phyloP scores from a whole-genome alignment of 768 basidiomycete genomes.

The Multifurca ochricompacta region DNA sequence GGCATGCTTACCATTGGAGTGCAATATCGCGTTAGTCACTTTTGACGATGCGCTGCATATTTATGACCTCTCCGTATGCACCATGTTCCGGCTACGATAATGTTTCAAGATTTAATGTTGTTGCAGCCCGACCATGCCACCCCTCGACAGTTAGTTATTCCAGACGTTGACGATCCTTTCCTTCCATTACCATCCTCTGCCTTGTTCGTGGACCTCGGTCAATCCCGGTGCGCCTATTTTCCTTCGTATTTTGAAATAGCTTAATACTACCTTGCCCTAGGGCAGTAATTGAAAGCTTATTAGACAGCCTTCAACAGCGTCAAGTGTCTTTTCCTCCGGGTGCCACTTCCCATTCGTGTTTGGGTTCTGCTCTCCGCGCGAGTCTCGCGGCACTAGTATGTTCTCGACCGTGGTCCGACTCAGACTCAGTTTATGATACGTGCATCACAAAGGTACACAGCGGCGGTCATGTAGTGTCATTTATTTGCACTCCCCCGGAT shows the following conservation, averaged over 20 bases:
- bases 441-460: constrained; percentile 40
- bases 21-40: constrained; percentile 70
- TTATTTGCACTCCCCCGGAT: constrained; percentile 61
- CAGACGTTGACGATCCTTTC: constrained; percentile 92
- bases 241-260: neutral
- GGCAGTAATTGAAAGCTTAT: constrained; percentile 53
- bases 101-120: constrained; percentile 19
- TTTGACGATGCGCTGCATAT: constrained; percentile 80
- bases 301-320: constrained; percentile 57
- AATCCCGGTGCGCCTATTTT: constrained; percentile 46
- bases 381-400: constrained; percentile 65
- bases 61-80: constrained; percentile 77
- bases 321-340: constrained; percentile 37
- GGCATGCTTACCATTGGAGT: constrained; percentile 45
- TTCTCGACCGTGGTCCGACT: neutral
- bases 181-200: constrained; percentile 56
- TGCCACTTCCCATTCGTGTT: constrained; percentile 45
- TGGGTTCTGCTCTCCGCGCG: constrained; percentile 72
- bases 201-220: constrained; percentile 67
- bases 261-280: constrained; percentile 31
- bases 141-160: constrained; percentile 61
- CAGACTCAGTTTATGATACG: constrained; percentile 12
- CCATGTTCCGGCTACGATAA: constrained; percentile 1
- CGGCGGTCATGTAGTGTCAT: constrained; percentile 74
- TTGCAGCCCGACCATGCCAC: constrained; percentile 21